phyloP scores from a whole-genome alignment of 2,329 filamentous ascomycete species.

The Paraphoma sp. region DNA sequence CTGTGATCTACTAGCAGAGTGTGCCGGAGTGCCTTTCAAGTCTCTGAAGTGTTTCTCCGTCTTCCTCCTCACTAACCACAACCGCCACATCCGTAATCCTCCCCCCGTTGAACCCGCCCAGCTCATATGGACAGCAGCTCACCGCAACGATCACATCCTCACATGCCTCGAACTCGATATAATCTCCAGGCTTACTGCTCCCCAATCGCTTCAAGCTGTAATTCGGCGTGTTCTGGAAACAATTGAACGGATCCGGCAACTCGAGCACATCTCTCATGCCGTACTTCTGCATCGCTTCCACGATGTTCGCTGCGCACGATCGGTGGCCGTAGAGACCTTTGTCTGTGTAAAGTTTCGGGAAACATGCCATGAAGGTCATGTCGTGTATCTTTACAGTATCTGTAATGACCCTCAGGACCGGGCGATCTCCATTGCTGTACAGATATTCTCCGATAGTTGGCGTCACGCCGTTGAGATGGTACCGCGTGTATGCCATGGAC shows the following conservation, averaged over 20 bases:
- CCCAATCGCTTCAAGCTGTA: constrained; percentile 46
- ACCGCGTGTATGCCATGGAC: constrained; percentile 49
- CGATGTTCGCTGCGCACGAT: constrained; percentile 48
- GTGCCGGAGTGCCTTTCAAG: too few relatives aligned
- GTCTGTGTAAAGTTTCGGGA: constrained; percentile 46
- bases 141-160: constrained; percentile 45
- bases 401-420: constrained; percentile 43
- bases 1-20: too few relatives aligned
- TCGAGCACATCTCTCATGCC: constrained; percentile 45
- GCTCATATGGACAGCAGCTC: constrained; percentile 49
- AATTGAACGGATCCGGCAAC: constrained; percentile 49
- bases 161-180: constrained; percentile 48
- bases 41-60: neutral
- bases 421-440: constrained; percentile 46
- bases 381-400: constrained; percentile 51
- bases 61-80: constrained; percentile 23
- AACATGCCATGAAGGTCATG: constrained; percentile 52
- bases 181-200: constrained; percentile 48
- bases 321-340: constrained; percentile 42
- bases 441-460: constrained; percentile 47
- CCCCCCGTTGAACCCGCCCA: constrained; percentile 49
- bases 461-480: constrained; percentile 43
- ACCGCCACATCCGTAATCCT: constrained; percentile 47
- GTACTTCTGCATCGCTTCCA: constrained; percentile 45
- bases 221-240: constrained; percentile 51